A percentile compares a stretch with the other conserved stretches of the same genome.
Evolutionary conservation across 176 grass and related monocot species (phyloP).

Genomic region (Aegilops umbellulata): DNA sequence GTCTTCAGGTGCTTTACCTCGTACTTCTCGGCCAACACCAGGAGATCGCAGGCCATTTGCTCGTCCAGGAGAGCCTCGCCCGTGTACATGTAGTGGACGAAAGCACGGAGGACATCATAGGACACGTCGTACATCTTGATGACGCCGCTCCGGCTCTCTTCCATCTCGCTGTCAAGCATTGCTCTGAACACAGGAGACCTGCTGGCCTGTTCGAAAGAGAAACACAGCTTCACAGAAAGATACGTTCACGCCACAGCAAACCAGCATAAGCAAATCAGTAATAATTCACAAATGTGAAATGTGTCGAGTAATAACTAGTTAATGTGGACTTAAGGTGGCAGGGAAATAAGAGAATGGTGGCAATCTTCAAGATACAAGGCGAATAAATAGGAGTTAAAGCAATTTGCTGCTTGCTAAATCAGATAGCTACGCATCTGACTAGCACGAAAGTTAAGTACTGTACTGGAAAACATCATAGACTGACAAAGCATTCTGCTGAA

Average conservation of each 20-base stretch:
- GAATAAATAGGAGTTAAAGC: background rate
- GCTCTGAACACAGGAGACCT: slow-evolving; percentile 94
- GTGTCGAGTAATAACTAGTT: background rate
- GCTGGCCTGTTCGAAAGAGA: slow-evolving; percentile 56
- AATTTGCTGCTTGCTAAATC: background rate
- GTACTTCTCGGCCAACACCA: slow-evolving; percentile 89
- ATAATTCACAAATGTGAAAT: background rate
- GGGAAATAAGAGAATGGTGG: background rate
- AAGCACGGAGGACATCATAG: slow-evolving; percentile 68
- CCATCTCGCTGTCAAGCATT: slow-evolving; percentile 98
- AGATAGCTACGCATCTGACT: background rate
- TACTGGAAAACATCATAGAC: background rate
- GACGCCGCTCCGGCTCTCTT: slow-evolving; percentile 82
- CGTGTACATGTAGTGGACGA: slow-evolving; percentile 83
- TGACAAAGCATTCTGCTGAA: background rate
- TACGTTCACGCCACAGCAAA: background rate
- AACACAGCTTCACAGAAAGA: background rate
- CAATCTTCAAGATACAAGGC: background rate
- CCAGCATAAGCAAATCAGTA: background rate
- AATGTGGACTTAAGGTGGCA: background rate
- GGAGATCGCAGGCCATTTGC: slow-evolving; percentile 69
- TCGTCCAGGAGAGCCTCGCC: slow-evolving; percentile 73
- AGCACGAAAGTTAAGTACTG: background rate
- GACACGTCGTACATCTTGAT: slow-evolving; percentile 88
- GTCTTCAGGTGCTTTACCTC: slow-evolving; percentile 87